phyloP scores from a whole-genome alignment of 1,284 basidiomycete species.

The Cutaneotrichosporon dermatis region DNA sequence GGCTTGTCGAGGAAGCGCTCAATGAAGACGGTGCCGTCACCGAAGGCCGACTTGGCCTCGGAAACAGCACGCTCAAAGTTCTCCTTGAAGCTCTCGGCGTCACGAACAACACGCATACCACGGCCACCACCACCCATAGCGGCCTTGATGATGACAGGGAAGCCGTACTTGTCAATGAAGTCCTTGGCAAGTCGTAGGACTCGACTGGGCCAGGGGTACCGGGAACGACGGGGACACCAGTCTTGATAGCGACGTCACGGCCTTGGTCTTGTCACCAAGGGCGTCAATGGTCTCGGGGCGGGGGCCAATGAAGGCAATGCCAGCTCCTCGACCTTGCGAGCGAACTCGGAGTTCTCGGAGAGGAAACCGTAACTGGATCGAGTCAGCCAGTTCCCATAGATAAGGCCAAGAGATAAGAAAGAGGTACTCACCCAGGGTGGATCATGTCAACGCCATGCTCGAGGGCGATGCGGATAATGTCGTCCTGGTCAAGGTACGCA shows the following conservation, averaged over 20 bases:
- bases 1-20: conserved; percentile 96
- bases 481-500: conserved; percentile 95
- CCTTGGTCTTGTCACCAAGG: conserved; percentile 98
- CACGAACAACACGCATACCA: conserved; percentile 96
- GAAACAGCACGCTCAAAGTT: conserved; percentile 89
- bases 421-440: conserved; percentile 73
- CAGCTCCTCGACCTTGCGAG: conserved; percentile 95
- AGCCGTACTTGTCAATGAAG: conserved; percentile 93
- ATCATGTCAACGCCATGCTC: conserved; percentile 99
- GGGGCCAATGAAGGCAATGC: conserved; percentile 95
- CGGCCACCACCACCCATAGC: conserved; percentile 98
- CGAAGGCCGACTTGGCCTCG: conserved; percentile 94
- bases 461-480: conserved; percentile 89
- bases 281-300: conserved; percentile 95
- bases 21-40: conserved; percentile 97
- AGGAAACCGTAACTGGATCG: conserved; percentile 84
- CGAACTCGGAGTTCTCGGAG: conserved; percentile 93
- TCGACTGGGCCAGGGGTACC: conserved; percentile 93
- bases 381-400: neutral
- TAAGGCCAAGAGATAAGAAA: conserved; percentile 5
- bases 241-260: conserved; percentile 73
- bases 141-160: conserved; percentile 97
- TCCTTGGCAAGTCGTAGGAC: conserved; percentile 74
- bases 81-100: conserved; percentile 83
- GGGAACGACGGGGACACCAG: conserved; percentile 92